Conservation (phyloP, 805 yeast genomes). For the Starmerella vitae region DNA sequence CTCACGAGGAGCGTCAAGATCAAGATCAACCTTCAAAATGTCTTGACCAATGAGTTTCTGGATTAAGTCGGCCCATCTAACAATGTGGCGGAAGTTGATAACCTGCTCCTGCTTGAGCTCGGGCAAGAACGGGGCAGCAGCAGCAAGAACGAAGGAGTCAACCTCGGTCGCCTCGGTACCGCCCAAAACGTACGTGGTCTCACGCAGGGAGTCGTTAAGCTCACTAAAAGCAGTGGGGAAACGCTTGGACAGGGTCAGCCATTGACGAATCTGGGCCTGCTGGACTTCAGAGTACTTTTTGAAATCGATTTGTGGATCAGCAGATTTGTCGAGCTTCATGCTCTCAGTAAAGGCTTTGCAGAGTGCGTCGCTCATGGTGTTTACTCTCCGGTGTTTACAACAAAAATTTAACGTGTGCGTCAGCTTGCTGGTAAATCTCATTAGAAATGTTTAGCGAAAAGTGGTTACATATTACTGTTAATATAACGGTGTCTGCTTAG, state of each 20-base stretch:
- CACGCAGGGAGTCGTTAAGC: constrained; percentile 57
- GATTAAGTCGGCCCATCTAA: constrained; percentile 85
- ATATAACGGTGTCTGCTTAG: too few relatives aligned
- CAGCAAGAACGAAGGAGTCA: constrained; percentile 60
- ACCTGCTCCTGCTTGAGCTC: constrained; percentile 45
- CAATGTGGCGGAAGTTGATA: constrained; percentile 61
- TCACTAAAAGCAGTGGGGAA: constrained; percentile 39
- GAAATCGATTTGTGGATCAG: constrained; percentile 10
- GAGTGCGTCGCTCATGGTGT: constrained; percentile 17
- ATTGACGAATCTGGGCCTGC: constrained; percentile 64
- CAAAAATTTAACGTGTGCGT: too few relatives aligned
- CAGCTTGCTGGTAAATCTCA: too few relatives aligned
- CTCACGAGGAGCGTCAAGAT: constrained; percentile 61
- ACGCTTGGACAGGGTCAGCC: constrained; percentile 57
- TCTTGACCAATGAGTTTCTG: constrained; percentile 51
- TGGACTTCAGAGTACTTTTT: constrained; percentile 32
- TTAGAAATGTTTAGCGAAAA: too few relatives aligned
- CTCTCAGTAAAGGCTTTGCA: constrained; percentile 22
- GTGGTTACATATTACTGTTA: too few relatives aligned
- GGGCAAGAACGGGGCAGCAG: constrained; percentile 46
- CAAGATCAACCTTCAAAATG: constrained; percentile 43
- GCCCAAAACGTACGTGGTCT: constrained; percentile 58
- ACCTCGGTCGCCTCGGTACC: constrained; percentile 44
- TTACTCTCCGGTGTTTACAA: not conserved
- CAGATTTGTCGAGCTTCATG: constrained; percentile 20